Evolutionary conservation across 106 monocot species (phyloP).

Genomic region (Dioscorea alata): DNA sequence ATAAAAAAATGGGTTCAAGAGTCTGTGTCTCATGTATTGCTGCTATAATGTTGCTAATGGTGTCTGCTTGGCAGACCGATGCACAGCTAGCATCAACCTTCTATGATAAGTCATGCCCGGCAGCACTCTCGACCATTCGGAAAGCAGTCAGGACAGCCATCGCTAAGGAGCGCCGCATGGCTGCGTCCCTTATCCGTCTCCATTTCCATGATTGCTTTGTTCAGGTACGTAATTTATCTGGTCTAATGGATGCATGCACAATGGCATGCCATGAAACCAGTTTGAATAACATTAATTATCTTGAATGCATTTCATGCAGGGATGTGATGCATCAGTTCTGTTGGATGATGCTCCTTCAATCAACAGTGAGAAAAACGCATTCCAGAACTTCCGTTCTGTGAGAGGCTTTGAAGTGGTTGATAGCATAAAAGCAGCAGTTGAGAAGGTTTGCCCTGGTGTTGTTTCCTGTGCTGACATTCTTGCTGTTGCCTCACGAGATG

Average conservation of each 20-base stretch:
- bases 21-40: too few relatives aligned
- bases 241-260: neutral
- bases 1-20: too few relatives aligned
- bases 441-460: constrained; percentile 7
- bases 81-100: neutral
- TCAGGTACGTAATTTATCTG: neutral
- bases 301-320: constrained; percentile 2
- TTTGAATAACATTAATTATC: neutral
- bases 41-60: too few relatives aligned
- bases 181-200: constrained; percentile 9
- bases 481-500: constrained; percentile 8
- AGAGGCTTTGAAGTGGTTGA: constrained; percentile 7
- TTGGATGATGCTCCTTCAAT: constrained; percentile 3
- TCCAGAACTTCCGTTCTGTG: neutral
- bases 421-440: neutral
- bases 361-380: constrained; percentile 1
- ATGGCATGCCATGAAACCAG: neutral
- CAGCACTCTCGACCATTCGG: constrained; percentile 1
- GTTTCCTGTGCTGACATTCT: constrained; percentile 36
- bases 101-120: constrained; percentile 3
- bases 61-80: neutral
- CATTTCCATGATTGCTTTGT: constrained; percentile 18
- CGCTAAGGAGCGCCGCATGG: constrained; percentile 6
- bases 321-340: constrained; percentile 9
- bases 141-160: neutral